A percentile compares a stretch with the other conserved stretches of the same genome.
These are phyloP conservation scores for Chrysanthemum makinoi DNA, from an alignment of 129 eudicot genomes.

Conservation along the genomic window DNA sequence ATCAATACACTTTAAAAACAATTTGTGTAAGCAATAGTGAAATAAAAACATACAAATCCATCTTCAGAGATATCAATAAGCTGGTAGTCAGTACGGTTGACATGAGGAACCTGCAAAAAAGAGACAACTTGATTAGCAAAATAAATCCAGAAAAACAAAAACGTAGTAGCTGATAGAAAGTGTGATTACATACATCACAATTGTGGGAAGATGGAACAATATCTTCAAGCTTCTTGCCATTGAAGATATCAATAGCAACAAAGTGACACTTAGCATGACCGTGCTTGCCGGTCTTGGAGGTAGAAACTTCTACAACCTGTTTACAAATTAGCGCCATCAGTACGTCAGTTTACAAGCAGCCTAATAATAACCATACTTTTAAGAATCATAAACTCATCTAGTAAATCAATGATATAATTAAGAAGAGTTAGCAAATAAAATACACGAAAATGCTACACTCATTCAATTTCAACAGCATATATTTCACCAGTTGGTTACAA, in stretches of 20 bases:
- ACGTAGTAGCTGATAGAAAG: no score
- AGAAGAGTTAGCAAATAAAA: no score
- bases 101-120: neutral
- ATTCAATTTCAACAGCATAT: no score
- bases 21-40: neutral
- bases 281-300: slow-evolving; percentile 80
- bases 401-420: no score
- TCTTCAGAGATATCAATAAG: neutral
- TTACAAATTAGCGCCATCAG: neutral
- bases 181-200: no score
- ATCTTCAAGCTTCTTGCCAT: no score
- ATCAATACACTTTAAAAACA: neutral
- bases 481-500: no score
- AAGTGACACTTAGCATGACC: slow-evolving; percentile 82
- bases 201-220: no score
- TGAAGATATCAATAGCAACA: slow-evolving; percentile 63
- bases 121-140: no score
- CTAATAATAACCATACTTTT: neutral
- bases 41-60: neutral
- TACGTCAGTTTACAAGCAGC: neutral
- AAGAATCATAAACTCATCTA: no score
- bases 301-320: slow-evolving; percentile 56
- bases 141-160: no score
- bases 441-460: no score
- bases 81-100: neutral